phyloP scores from a whole-genome alignment of 2,329 filamentous ascomycete genomes.

The Thielaviopsis populi region DNA sequence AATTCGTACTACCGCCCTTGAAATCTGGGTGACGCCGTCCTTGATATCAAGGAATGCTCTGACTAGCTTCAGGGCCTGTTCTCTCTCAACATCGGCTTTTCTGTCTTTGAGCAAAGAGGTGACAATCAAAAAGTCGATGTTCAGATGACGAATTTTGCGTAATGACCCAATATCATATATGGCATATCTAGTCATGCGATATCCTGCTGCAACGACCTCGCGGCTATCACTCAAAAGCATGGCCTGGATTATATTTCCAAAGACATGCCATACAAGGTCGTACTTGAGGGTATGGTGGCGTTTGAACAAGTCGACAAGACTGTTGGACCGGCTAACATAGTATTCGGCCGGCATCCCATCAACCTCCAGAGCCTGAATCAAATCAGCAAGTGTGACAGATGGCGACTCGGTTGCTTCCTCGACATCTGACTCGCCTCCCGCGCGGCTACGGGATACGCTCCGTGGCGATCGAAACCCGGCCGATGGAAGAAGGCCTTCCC shows the following conservation, averaged over 20 bases:
- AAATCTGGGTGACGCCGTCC: slow-evolving; percentile 75
- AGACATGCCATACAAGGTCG: slow-evolving; percentile 89
- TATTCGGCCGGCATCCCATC: slow-evolving; percentile 84
- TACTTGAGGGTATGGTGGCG: slow-evolving; percentile 87
- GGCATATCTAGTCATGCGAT: slow-evolving; percentile 82
- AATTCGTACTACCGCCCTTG: slow-evolving; percentile 71
- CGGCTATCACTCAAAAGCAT: slow-evolving; percentile 93
- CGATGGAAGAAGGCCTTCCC: slow-evolving; percentile 32
- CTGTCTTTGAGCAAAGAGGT: slow-evolving; percentile 87
- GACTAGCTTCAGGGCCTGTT: slow-evolving; percentile 93
- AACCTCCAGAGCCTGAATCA: slow-evolving; percentile 75
- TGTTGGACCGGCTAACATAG: slow-evolving; percentile 86
- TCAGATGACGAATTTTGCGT: slow-evolving; percentile 70
- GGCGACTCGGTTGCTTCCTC: slow-evolving; percentile 70
- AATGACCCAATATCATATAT: slow-evolving; percentile 85
- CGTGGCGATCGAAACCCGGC: slow-evolving; percentile 41
- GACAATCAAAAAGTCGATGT: slow-evolving; percentile 86
- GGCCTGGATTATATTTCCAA: slow-evolving; percentile 82
- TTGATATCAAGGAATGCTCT: slow-evolving; percentile 92
- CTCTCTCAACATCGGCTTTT: slow-evolving; percentile 91
- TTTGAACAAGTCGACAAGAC: slow-evolving; percentile 90
- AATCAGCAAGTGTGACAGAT: slow-evolving; percentile 78
- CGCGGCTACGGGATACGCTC: slow-evolving; percentile 39
- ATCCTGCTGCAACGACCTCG: slow-evolving; percentile 89
- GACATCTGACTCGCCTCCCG: slow-evolving; percentile 43